Conservation (phyloP, 192 early-diverging fungal species). For the Coemansia umbellata region DNA sequence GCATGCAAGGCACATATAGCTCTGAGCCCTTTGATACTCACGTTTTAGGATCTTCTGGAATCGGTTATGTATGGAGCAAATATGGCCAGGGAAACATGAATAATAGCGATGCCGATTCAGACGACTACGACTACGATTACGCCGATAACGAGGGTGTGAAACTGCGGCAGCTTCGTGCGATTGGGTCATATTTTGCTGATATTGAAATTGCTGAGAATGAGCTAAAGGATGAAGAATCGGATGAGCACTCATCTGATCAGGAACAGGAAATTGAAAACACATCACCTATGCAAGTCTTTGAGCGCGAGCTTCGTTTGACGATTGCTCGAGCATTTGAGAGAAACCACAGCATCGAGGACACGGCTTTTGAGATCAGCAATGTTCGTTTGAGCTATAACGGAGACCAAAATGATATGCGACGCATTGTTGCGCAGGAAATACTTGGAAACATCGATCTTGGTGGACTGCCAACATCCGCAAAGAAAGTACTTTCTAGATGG, state of each 20-base stretch:
- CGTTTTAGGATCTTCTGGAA: conserved; percentile 55
- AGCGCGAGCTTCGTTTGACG: conserved; percentile 66
- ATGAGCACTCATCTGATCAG: conserved; percentile 23
- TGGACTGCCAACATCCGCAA: conserved; percentile 42
- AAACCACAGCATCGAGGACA: conserved; percentile 66
- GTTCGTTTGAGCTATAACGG: conserved; percentile 84
- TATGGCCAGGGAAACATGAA: too few species aligned
- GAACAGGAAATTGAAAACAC: conserved; percentile 47
- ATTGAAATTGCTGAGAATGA: conserved; percentile 16
- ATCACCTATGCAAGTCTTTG: conserved; percentile 59
- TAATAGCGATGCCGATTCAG: conserved; percentile 26
- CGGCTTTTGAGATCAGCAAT: conserved; percentile 80
- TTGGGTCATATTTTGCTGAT: conserved; percentile 26
- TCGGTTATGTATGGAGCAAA: conserved; percentile 58
- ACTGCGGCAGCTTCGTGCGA: conserved; percentile 19
- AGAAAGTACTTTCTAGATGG: conserved; percentile 61
- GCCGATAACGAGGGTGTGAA: conserved; percentile 29
- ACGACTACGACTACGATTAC: conserved; percentile 56
- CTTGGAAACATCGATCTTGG: conserved; percentile 58
- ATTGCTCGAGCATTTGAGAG: conserved; percentile 79
- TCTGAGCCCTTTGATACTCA: conserved; percentile 29
- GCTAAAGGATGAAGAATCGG: conserved; percentile 9
- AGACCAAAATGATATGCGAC: conserved; percentile 73
- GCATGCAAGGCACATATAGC: too few species aligned
- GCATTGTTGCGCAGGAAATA: conserved; percentile 67